A percentile compares a stretch with the other conserved stretches of the same genome.
phyloP scores from a whole-genome alignment of 2,329 filamentous ascomycete species.

The Fusarium tricinctum region DNA sequence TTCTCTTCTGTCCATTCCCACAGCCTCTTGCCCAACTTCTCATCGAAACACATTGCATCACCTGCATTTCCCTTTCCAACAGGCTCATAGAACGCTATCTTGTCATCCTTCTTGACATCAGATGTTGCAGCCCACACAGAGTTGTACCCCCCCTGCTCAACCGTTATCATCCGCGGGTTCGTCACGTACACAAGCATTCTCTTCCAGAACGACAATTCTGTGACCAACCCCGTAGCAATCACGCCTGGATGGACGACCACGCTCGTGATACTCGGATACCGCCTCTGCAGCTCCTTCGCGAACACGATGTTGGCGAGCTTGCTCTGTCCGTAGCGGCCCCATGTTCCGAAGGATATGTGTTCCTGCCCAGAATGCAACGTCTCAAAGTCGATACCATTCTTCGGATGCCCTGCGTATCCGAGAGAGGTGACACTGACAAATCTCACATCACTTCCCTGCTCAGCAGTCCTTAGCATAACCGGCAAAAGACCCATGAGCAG shows the following conservation, averaged over 20 bases:
- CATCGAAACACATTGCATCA: constrained; percentile 45
- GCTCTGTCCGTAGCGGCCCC: constrained; percentile 64
- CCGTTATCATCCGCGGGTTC: constrained; percentile 43
- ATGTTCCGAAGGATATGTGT: constrained; percentile 53
- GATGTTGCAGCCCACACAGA: constrained; percentile 53
- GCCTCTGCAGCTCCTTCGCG: constrained; percentile 60
- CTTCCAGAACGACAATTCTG: constrained; percentile 43
- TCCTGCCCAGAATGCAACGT: constrained; percentile 48
- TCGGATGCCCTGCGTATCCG: constrained; percentile 47
- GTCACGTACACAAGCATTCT: constrained; percentile 47
- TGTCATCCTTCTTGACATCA: constrained; percentile 23
- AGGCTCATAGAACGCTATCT: constrained; percentile 50
- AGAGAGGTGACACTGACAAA: constrained; percentile 50
- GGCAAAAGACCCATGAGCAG: constrained; percentile 55
- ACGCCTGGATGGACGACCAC: constrained; percentile 65
- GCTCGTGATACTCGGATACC: constrained; percentile 58
- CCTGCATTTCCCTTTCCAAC: constrained; percentile 46
- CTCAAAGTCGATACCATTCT: constrained; percentile 49
- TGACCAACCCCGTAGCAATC: constrained; percentile 51
- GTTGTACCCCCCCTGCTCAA: constrained; percentile 51
- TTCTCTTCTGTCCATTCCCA: constrained; percentile 57
- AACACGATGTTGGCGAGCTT: constrained; percentile 65
- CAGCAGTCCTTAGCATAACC: constrained; percentile 41
- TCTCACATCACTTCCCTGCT: constrained; percentile 34
- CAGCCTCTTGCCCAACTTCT: constrained; percentile 53